Percentiles rank a stretch among this genome's conserved stretches.
These are phyloP conservation scores for Eucalyptus lansdowneana DNA, from an alignment of 345 rosid genomes.

Conservation along the genomic window DNA sequence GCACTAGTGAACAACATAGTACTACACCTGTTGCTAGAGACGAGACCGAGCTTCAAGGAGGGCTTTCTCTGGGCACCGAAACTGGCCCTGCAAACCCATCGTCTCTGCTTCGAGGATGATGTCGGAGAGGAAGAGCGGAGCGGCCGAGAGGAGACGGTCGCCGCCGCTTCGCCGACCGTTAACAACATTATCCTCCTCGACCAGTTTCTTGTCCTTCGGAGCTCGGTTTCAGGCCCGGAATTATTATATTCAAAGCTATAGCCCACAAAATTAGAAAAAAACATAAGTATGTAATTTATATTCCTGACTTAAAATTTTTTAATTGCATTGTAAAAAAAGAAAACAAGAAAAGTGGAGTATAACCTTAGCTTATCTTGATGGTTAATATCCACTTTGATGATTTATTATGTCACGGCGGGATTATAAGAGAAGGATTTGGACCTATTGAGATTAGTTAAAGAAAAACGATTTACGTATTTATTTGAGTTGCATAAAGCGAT, in stretches of 20 bases:
- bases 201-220: background rate
- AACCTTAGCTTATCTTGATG: background rate
- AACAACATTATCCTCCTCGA: conserved; percentile 45
- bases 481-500: too few relatives aligned
- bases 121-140: conserved; percentile 4
- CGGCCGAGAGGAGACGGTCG: conserved; percentile 7
- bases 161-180: conserved; percentile 47
- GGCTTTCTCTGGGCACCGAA: background rate
- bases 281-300: too few relatives aligned
- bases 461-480: too few relatives aligned
- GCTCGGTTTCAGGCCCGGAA: too few relatives aligned
- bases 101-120: background rate
- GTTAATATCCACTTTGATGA: background rate
- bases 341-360: too few relatives aligned
- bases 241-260: too few relatives aligned
- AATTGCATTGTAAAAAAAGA: background rate
- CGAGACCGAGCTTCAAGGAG: background rate
- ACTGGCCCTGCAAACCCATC: conserved; percentile 21
- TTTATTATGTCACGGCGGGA: background rate
- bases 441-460: background rate
- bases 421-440: background rate
- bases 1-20: background rate
- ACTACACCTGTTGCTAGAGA: background rate
- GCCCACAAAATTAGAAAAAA: background rate
- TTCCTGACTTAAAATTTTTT: background rate